A percentile compares a stretch with the other conserved stretches of the same genome.
These are phyloP conservation scores for Diplosphaera chodatii DNA, from an alignment of 139 green algal genomes.

Conservation along the genomic window DNA sequence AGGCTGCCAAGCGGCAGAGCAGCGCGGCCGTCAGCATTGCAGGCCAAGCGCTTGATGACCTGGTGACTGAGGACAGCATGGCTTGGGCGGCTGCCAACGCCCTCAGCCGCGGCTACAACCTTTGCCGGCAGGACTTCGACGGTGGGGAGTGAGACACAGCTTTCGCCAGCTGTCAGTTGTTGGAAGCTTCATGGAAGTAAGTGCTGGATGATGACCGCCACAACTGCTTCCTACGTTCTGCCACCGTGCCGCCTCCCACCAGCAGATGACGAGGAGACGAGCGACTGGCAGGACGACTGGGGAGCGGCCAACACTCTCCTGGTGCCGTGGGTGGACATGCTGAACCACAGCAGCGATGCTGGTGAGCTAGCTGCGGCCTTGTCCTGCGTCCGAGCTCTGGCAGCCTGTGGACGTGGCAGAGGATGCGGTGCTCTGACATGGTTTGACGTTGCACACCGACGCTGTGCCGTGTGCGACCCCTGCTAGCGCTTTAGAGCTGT, in stretches of 20 bases:
- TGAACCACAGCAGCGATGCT: constrained; percentile 44
- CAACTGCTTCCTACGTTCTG: no score
- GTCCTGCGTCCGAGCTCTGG: no score
- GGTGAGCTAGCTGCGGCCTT: constrained; percentile 11
- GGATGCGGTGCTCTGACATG: no score
- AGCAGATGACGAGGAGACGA: not conserved
- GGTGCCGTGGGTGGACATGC: constrained; percentile 59
- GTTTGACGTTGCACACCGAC: no score
- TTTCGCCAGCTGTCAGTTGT: not conserved
- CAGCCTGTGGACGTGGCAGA: no score
- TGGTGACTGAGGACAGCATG: constrained; percentile 25
- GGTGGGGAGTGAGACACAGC: no score
- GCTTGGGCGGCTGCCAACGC: constrained; percentile 47
- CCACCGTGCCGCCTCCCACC: no score
- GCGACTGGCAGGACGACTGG: constrained; percentile 25
- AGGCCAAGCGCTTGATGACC: not conserved
- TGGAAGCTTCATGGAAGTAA: not conserved
- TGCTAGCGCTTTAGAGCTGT: no score
- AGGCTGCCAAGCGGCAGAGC: no score
- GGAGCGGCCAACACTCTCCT: constrained; percentile 29
- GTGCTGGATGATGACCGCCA: no score
- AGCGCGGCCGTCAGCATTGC: not conserved
- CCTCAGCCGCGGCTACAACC: constrained; percentile 37
- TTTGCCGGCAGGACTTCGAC: constrained; percentile 13
- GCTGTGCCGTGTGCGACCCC: no score